These are phyloP conservation scores for Geosmithia flava DNA, from an alignment of 2,329 filamentous ascomycete species.

Conservation along the genomic window DNA sequence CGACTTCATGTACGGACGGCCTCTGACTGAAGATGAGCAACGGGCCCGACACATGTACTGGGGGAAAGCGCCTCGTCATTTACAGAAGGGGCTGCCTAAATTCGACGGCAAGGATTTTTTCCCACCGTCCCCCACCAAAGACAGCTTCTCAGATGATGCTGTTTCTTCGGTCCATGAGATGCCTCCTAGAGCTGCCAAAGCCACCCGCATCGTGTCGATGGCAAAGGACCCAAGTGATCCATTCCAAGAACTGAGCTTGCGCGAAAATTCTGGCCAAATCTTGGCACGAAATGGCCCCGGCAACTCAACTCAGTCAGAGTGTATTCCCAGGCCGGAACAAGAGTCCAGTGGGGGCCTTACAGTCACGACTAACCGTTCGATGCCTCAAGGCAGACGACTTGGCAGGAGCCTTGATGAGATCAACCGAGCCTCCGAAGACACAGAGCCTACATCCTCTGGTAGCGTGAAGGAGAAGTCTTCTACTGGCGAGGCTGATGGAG, in stretches of 20 bases:
- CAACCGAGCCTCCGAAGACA: conserved; percentile 9
- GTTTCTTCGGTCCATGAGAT: not conserved
- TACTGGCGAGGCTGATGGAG: conserved; percentile 16
- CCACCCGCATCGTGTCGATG: not conserved
- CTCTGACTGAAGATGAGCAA: conserved; percentile 46
- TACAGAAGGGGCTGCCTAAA: conserved; percentile 42
- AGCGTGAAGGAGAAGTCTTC: conserved; percentile 11
- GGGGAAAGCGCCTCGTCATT: conserved; percentile 39
- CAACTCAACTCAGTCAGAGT: conserved; percentile 19
- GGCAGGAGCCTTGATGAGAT: conserved; percentile 14
- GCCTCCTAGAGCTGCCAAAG: not conserved
- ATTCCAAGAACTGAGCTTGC: conserved; percentile 7
- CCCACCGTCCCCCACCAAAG: conserved; percentile 38
- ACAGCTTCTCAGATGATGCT: conserved; percentile 5
- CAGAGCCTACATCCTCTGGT: conserved; percentile 2
- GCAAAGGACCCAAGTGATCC: conserved; percentile 8
- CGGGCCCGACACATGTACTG: conserved; percentile 49
- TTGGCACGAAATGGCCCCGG: conserved; percentile 11
- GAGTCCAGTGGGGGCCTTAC: conserved; percentile 2
- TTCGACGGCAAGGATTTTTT: conserved; percentile 56
- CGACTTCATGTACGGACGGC: conserved; percentile 42
- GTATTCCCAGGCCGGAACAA: conserved; percentile 11
- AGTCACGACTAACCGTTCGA: conserved; percentile 1
- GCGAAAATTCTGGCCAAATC: conserved; percentile 4
- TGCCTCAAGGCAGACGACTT: conserved; percentile 5